Evolutionary conservation across 2,329 filamentous ascomycete species (phyloP), one percentile per base, ranked within the genome.

Genomic region (Reticulascus tulasneorum): DNA sequence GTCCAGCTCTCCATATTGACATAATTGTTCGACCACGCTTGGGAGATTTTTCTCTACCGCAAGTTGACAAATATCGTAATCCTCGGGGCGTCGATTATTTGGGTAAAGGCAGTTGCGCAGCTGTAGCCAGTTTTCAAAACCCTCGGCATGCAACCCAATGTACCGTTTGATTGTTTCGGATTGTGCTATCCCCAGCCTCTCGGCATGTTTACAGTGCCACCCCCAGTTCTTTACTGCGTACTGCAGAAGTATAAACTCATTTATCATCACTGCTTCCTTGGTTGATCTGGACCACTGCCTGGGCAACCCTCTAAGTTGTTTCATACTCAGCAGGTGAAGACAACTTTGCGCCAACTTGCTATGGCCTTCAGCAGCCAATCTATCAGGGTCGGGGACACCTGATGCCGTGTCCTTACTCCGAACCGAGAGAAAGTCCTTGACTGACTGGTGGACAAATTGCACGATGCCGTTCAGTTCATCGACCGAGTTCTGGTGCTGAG

Each of bases 381-480:
- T 11, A n/a, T 20, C 17, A 13, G 19, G 19, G 12, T 16, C 24
- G 11, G 30, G n/a, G 11, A 21, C 16, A 22, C 30, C 19, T 9
- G 30, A 9, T 12, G 17, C 20, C 12, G n/a, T 16, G 23, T 27
- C 24, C 4, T 27, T n/a, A 16, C 24, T 27, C 11, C 24, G 24
- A 5, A 27, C 8, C 8, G 24, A 9, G 6, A 39, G 31, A 18
- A 25, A 39, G 21, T 39, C 37, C 13, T 19, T 15, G 19, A 40
- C 37, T 6, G 32, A 35, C 27, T 40, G 32, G 15, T 40, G 37
- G 4, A 40, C 31, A 18, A 39, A 39, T 16, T 39, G 37, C 5
- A 39, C 31, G 20, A 39, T 19, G 8, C 11, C 8, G 4, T 21
- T 16, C 6, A 11, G 8, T 17, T 18, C 24, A 10, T 23, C 24